These are phyloP conservation scores for Typha latifolia DNA, from an alignment of 176 grass and related monocot genomes.

Conservation along the genomic window DNA sequence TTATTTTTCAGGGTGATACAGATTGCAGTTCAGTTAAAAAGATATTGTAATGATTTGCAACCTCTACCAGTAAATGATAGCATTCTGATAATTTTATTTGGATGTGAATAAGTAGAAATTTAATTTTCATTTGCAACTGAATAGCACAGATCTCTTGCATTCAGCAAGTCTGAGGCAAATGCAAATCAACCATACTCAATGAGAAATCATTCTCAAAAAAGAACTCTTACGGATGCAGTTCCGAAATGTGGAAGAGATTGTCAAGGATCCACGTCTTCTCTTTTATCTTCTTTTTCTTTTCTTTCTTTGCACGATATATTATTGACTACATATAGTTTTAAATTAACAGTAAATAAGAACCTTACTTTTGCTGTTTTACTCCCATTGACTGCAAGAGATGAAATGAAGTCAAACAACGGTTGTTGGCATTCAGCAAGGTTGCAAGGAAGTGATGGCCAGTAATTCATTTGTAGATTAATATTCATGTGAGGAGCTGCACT, in stretches of 20 bases:
- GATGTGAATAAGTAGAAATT: no score
- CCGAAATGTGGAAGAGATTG: background rate
- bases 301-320: background rate
- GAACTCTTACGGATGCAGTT: background rate
- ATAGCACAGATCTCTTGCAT: no score
- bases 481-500: slow-evolving; percentile 79
- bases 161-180: no score
- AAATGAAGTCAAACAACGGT: slow-evolving; percentile 69
- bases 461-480: slow-evolving; percentile 91
- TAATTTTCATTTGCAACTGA: no score
- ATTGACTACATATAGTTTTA: background rate
- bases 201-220: background rate
- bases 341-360: background rate
- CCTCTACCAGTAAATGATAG: no score
- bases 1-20: no score
- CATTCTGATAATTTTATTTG: no score
- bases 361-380: slow-evolving; percentile 75
- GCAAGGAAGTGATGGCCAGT: slow-evolving; percentile 75
- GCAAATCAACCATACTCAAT: no score
- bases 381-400: slow-evolving; percentile 66
- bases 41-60: no score
- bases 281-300: background rate
- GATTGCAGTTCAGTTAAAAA: no score
- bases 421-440: slow-evolving; percentile 84
- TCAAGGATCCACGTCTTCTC: background rate